Base-by-base conservation (phyloP, 2,329 filamentous ascomycete species). In the Pestalotiopsis sp. region DNA sequence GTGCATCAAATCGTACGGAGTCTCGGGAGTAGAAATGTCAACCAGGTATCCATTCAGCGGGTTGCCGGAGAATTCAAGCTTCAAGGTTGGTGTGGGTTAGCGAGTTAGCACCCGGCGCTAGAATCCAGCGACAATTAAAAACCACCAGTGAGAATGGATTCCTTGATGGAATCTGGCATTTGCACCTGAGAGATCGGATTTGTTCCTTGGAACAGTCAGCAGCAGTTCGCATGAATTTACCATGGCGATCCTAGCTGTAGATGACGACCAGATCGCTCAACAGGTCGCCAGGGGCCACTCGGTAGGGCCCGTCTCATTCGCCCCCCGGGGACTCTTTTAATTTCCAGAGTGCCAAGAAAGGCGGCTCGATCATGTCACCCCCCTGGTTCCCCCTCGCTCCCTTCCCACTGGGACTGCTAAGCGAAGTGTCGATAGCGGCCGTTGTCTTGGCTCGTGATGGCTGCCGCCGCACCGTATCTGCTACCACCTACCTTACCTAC, bases 221-320 rank as follows among this genome's bases (percentile, higher is more conserved):
- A 35, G 58, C 30, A 61, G 14, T 13, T 35, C 35, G 58, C 58
- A 61, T 61, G 44, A 38, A 38, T 61, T 10, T 61, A 14, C 26
- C n/a, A 35, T 20, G n/a, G 11, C 4, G 17, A 24, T 39, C 58
- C 58, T 39, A 30, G 58, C 30, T 20, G 30, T 14, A 38, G 58
- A 61, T 39, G 58, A 61, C 58, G 58, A 61, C 58, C 24, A 61
- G 14, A 40, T 35, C 35, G 58, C 58, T 52, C 44, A 20, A 52
- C n/a, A 22, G 14, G 58, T 20, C 30, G 24, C 26, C 14, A 38
- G 26, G 30, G 58, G 30, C n/a, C 58, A 17, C n/a, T 35, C 58
- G 26, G 58, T 61, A 10, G 30, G 17, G 35, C 20, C 58, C 58
- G 30, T 58, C 44, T 52, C 17, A 52, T 52, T 52, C 58, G 26